Base-by-base conservation (phyloP, 2,329 filamentous ascomycete species). In the Hypoxylon sp. region DNA sequence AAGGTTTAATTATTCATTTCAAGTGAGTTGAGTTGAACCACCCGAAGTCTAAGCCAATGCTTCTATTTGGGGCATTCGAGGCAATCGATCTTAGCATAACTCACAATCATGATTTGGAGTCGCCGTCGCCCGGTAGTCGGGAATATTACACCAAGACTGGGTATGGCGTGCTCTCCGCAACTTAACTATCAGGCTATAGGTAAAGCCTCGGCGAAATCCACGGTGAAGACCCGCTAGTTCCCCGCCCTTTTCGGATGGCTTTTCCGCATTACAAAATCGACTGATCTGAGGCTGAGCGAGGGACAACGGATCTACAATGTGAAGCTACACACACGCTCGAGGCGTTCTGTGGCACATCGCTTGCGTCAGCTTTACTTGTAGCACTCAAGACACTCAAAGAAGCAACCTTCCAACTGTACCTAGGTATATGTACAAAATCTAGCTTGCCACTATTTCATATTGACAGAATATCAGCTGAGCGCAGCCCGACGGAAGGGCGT, bases 181-280 rank as follows among this genome's bases (percentile, higher is more conserved):
- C 43, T 24, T 44, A n/a, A 17, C 30, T 39, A 51, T 30, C 17
- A 24, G 15, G 13, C 17, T 20, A 51, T 30, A 39, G 28, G n/a
- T 20, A 54, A 58, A 30, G 37, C 55, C 32, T 55, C 59, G 59
- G 59, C 54, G 54, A 53, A 64, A 64, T 57, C 51, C 37, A 57
- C 22, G 28, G 44, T 55, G 37, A 54, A 34, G 44, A 34, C 20
- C 43, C 34, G 39, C 37, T 51, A 39, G 17, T 26, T 32, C 11
- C 8, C 51, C 51, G 41, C 41, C 11, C 34, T 17, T 46, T 41
- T 30, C 47, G 46, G 44, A 48, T 49, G 20, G 30, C 17, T 22
- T 50, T 30, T 51, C 20, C 19, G 41, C 32, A 37, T 22, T 49
- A 7, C 15, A 20, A 49, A 8, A 34, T 47, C 8, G n/a, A 47